Conservation (phyloP, 768 basidiomycete species). For the Cystobasidium onofrii region DNA sequence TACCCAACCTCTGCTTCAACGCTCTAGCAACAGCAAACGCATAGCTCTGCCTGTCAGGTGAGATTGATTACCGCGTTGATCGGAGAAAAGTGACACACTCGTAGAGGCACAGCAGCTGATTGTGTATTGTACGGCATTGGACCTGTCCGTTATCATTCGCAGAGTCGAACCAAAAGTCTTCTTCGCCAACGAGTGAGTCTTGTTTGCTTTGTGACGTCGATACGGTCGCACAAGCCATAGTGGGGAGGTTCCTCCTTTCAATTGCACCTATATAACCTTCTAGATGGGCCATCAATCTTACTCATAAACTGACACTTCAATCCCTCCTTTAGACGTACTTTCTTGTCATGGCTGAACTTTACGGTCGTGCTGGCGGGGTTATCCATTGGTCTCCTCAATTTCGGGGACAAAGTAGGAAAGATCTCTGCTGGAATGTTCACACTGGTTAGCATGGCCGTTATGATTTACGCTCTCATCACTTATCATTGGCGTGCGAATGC, state of each 20-base stretch:
- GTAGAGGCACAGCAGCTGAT: background rate
- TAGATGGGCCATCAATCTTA: no score
- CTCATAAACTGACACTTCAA: background rate
- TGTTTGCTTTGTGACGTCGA: background rate
- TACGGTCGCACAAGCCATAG: background rate
- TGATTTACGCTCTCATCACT: slow-evolving; percentile 89
- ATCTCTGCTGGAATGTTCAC: slow-evolving; percentile 97
- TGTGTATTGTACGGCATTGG: background rate
- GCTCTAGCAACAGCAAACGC: slow-evolving; percentile 76
- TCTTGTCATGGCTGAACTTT: slow-evolving; percentile 97
- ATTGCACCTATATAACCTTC: no score
- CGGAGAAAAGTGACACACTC: background rate
- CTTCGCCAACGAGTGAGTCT: slow-evolving; percentile 66
- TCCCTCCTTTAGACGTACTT: slow-evolving; percentile 49
- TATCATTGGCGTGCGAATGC: slow-evolving; percentile 95
- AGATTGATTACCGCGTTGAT: background rate
- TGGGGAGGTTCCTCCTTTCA: background rate
- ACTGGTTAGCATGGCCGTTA: slow-evolving; percentile 86
- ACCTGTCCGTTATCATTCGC: background rate
- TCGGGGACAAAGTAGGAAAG: slow-evolving; percentile 94
- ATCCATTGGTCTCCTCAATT: slow-evolving; percentile 90
- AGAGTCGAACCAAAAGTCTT: slow-evolving; percentile 80
- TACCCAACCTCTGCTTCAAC: slow-evolving; percentile 91
- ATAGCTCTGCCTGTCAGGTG: slow-evolving; percentile 87
- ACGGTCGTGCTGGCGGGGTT: slow-evolving; percentile 95